These are phyloP conservation scores for Nakazawaea populi DNA, from an alignment of 805 yeast species.

Conservation along the genomic window DNA sequence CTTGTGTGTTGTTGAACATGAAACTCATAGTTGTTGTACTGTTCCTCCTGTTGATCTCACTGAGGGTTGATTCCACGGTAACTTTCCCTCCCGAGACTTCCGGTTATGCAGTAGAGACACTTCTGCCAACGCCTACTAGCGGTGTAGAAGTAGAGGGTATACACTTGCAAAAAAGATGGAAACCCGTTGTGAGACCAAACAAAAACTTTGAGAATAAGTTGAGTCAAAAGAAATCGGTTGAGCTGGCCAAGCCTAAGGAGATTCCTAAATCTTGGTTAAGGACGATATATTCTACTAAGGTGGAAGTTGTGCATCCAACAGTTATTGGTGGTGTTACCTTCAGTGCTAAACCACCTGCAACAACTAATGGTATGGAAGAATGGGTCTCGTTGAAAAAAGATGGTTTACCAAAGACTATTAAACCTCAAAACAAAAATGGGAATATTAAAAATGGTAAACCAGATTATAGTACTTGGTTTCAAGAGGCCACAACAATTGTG, in stretches of 20 bases:
- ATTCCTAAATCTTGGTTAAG: conserved; percentile 64
- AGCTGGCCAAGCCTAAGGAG: conserved; percentile 20
- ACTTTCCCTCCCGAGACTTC: conserved; percentile 1
- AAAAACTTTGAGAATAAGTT: conserved; percentile 6
- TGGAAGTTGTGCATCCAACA: conserved; percentile 60
- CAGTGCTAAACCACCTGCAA: conserved; percentile 61
- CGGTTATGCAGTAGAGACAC: neutral
- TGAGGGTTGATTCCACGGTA: neutral
- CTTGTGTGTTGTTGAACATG: neutral
- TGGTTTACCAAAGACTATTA: conserved; percentile 76
- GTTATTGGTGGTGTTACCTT: conserved; percentile 60
- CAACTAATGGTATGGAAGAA: conserved; percentile 63
- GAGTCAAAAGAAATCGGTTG: conserved; percentile 3
- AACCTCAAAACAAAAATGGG: conserved; percentile 73
- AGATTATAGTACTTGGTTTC: conserved; percentile 70
- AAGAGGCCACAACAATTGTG: conserved; percentile 55
- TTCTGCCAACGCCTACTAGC: neutral
- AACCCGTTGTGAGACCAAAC: conserved; percentile 5
- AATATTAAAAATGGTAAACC: conserved; percentile 61
- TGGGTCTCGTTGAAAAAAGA: conserved; percentile 77
- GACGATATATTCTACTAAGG: conserved; percentile 51
- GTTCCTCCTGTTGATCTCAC: neutral
- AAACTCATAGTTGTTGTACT: neutral
- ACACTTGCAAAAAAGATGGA: conserved; percentile 4
- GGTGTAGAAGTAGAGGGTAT: neutral